Evolutionary conservation across 768 basidiomycete species (phyloP), one percentile per base, ranked within the genome.

Genomic region (Collybia mongolica): DNA sequence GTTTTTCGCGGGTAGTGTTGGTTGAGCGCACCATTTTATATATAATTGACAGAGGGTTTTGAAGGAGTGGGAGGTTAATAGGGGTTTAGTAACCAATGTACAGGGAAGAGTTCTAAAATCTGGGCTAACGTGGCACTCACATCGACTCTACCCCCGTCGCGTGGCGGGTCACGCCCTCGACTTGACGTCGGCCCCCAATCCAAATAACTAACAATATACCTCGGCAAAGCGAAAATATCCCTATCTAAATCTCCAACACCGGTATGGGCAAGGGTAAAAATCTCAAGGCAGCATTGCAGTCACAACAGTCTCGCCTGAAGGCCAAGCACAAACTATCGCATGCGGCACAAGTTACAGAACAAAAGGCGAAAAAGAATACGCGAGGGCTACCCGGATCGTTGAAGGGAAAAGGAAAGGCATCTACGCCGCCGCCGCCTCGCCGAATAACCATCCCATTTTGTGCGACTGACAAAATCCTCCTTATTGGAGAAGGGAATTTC

Each of bases 401-500:
- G 39, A 56, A 70, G 49, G 56, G 70, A 45, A 73, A 83, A 63
- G 67, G 67, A 24, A 77, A 73, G 60, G 69, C 60, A 19, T 73
- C 69, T 54, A 61, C 56, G 6, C 55, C 59, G 46, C 46, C 55
- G 17, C 55, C 61, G 26, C 58, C 60, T 35, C 70, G 57, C 29
- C 70, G 62, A n/a, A 70, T 74, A 1, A 87, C 79, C 0, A 73
- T 88, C 7, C 90, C 89, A 0, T 90, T 90, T 66, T 65, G 63
- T 12, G 61, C 80, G 0, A 82, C 79, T 6, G 85, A 91, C 61
- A 80, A 65, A 42, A 86, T 92, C 28, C 73, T 91, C 18, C 76
- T 96, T 24, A 72, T 98, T 46, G 96, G 95, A 7, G 96, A 98
- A 73, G 96, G 93, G 9, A 92, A 98, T 65, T 98, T 98, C 61